Evolutionary conservation across 177 flowering plant species (phyloP).

Genomic region (Vitis hybrid): DNA sequence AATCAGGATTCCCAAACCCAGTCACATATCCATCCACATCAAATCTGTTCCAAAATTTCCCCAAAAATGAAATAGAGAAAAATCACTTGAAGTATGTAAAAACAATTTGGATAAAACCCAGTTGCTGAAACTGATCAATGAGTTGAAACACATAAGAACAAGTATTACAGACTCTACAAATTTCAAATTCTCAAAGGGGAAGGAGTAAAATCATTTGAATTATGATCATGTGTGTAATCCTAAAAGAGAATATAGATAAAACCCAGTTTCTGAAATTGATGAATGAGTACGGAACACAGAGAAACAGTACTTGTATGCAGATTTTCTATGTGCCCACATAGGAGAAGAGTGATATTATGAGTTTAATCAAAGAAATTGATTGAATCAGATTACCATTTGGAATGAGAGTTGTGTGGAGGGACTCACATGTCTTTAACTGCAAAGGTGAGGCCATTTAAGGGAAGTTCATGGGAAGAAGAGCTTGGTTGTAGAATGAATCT

Average conservation of each 20-base stretch:
- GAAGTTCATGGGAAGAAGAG: constrained; percentile 47
- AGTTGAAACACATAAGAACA: neutral
- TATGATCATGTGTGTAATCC: too few species aligned
- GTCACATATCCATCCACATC: constrained; percentile 85
- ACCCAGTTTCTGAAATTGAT: neutral
- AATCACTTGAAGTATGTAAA: neutral
- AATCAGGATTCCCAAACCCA: constrained; percentile 93
- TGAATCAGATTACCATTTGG: neutral
- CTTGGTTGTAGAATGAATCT: constrained; percentile 43
- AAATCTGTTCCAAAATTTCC: constrained; percentile 47
- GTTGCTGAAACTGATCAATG: neutral
- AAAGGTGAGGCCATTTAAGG: constrained; percentile 67
- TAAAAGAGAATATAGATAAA: neutral
- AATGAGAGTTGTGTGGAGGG: neutral
- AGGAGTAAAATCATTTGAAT: neutral
- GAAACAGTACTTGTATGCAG: neutral
- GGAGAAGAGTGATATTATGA: neutral
- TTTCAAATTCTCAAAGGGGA: neutral
- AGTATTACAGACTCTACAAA: neutral
- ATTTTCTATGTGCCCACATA: neutral
- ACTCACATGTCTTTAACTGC: constrained; percentile 84
- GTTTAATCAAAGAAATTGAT: neutral
- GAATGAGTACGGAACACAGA: neutral
- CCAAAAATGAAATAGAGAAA: neutral
- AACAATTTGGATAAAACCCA: neutral